Percentiles rank a stretch among this genome's conserved stretches.
phyloP scores from a whole-genome alignment of 768 basidiomycete species.

The Aureoboletus auriporus region DNA sequence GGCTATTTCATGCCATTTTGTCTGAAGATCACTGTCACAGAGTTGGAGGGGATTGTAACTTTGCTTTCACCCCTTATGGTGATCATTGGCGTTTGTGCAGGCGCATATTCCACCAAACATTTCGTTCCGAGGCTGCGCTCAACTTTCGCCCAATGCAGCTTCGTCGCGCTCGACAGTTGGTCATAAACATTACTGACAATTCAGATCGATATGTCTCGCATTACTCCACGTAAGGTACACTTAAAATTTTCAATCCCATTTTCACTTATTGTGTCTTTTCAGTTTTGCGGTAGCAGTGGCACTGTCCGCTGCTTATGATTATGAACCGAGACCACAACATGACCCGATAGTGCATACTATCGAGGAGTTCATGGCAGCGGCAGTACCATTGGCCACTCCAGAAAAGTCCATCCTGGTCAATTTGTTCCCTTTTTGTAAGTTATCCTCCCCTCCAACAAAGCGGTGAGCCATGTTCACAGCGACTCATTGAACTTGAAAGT shows the following conservation, averaged over 20 bases:
- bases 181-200: neutral
- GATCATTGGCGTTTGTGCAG: constrained; percentile 11
- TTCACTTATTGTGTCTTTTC: neutral
- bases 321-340: constrained; percentile 1
- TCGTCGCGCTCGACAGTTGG: constrained; percentile 1
- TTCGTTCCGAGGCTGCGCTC: constrained; percentile 3
- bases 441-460: neutral
- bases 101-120: constrained; percentile 11
- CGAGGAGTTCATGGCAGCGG: neutral
- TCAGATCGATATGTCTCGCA: neutral
- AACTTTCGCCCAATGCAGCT: constrained; percentile 5
- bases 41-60: constrained; percentile 2
- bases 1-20: neutral
- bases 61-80: constrained; percentile 6
- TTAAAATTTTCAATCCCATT: neutral
- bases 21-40: neutral
- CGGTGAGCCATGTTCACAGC: constrained; percentile 1
- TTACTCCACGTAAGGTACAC: neutral
- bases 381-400: neutral
- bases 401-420: constrained; percentile 1
- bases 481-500: constrained; percentile 7
- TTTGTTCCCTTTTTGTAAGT: constrained; percentile 9
- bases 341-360: constrained; percentile 3
- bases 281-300: constrained; percentile 5
- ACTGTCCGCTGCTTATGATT: constrained; percentile 5